Conservation (phyloP, 208 protist genomes). For the Porcisia deanei region DNA sequence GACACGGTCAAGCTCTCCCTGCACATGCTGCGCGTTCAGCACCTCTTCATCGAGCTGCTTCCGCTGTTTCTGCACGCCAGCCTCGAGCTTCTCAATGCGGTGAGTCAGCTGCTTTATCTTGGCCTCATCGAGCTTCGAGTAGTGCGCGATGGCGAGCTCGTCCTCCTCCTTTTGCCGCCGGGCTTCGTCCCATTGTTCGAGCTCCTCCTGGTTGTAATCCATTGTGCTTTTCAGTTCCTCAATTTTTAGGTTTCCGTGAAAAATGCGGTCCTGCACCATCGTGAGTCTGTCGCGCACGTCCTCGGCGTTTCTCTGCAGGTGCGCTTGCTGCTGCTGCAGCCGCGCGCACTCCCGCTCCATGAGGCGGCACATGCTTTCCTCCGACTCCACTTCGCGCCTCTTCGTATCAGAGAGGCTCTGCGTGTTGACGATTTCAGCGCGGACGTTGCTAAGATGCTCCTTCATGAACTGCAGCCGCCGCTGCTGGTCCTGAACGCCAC, state of each 20-base stretch:
- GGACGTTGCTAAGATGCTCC: slow-evolving; percentile 92
- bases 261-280: slow-evolving; percentile 82
- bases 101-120: slow-evolving; percentile 87
- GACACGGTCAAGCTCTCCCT: slow-evolving; percentile 93
- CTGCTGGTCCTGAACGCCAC: slow-evolving; percentile 74
- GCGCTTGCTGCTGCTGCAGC: slow-evolving; percentile 50
- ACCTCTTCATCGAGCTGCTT: slow-evolving; percentile 71
- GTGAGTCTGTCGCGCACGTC: slow-evolving; percentile 74
- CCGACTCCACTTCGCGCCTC: slow-evolving; percentile 89
- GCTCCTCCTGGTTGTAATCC: slow-evolving; percentile 94
- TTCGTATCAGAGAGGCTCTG: slow-evolving; percentile 90
- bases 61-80: slow-evolving; percentile 52
- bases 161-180: slow-evolving; percentile 94
- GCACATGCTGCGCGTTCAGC: slow-evolving; percentile 81
- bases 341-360: slow-evolving; percentile 88
- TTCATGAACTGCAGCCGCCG: slow-evolving; percentile 87
- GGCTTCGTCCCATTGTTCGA: slow-evolving; percentile 95
- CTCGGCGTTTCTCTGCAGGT: slow-evolving; percentile 50
- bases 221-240: slow-evolving; percentile 90
- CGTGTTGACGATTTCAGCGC: slow-evolving; percentile 88
- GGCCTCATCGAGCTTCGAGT: slow-evolving; percentile 87
- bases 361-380: slow-evolving; percentile 89
- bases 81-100: slow-evolving; percentile 77
- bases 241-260: slow-evolving; percentile 91
- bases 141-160: slow-evolving; percentile 87